Base-by-base conservation (phyloP, 2,329 filamentous ascomycete species). In the Beauveria sp. region DNA sequence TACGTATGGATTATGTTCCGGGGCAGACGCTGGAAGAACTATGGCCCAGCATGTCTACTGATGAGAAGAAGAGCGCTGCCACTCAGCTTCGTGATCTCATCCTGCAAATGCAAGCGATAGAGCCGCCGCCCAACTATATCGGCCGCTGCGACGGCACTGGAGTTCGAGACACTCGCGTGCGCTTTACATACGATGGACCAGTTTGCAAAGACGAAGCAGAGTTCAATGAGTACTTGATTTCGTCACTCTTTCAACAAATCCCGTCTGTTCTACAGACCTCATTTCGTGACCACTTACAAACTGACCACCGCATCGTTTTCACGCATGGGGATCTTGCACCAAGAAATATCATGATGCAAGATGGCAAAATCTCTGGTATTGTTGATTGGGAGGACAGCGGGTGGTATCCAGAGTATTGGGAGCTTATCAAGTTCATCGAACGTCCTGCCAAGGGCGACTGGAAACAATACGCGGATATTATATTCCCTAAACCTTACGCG, bases 321-420 rank as follows among this genome's bases (percentile, higher is more conserved):
- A 79, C 79, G 2, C 80, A 84, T 69, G 76, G 76, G 3, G 81
- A 84, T 66, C 70, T 84, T 12, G 71, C 70, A 10, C 73, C 72
- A 3, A 64, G 75, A 3, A 82, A 81, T 59, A 78, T 82, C 34
- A 62, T 81, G 3, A 69, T 74, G 2, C 63, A 68, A 2, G 74
- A 71, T 3, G 74, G 73, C 18, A 67, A 72, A 8, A 67, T 78
- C 9, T 69, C 70, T 52, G 77, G 71, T 7, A 72, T 80, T 41
- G 59, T 80, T 41, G 78, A 79, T 64, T 80, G 76, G 76, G 77
- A 79, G 64, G 69, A 71, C n/a, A 68, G 73, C n/a, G 76, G 75
- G 1, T 80, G 75, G 76, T 78, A 75, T 64, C 76, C 75, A 5
- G 65, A 68, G 14, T 72, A 71, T 52, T 79, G 68, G 68, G 69